Evolutionary conservation across 768 basidiomycete genomes (phyloP), one percentile per base, ranked within the genome.

Genomic region (Lentinus tigrinus): DNA sequence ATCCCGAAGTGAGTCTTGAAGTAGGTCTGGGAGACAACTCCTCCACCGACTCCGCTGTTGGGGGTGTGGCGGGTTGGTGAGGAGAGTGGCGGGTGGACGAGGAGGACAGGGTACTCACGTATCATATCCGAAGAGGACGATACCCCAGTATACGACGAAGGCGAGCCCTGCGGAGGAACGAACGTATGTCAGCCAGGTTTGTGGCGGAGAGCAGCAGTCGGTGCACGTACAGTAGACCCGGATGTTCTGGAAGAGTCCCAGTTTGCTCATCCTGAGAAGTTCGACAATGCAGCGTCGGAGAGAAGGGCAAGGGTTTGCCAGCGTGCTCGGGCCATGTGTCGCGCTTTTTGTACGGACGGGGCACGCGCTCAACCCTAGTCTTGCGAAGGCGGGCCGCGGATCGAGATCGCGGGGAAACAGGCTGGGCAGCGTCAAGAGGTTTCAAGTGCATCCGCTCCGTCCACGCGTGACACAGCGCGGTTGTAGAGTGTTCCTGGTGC

Each of bases 71-170:
- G 70, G 56, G 54, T 70, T 69, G 49, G 69, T 70, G 34, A 4
- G n/a, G 55, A 26, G 21, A 11, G 5, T 17, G 36, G 4, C 34
- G 44, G n/a, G 26, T 9, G 2, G 27, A 17, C 10, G 24, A 37
- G 37, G 34, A 31, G 36, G 4, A 24, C 7, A 11, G 44, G 38
- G 36, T 4, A 77, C 81, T 57, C 65, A 85, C 82, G 85, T 84
- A 68, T 88, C 88, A 64, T 89, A 91, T 64, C 89, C 90, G 66
- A 92, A 91, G 17, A 91, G 74, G 13, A 91, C 72, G 54, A 89
- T 89, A 0, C 88, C 88, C 85, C 85, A 88, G 70, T 89, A 89
- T 0, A 78, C 84, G 58, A 86, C 71, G 65, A 89, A 85, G 0
- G 87, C 88, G 63, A 89, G 70, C 80, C 85, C 87, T 89, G 61